Conservation (phyloP, 768 basidiomycete species). For the Roridomyces roridus region DNA sequence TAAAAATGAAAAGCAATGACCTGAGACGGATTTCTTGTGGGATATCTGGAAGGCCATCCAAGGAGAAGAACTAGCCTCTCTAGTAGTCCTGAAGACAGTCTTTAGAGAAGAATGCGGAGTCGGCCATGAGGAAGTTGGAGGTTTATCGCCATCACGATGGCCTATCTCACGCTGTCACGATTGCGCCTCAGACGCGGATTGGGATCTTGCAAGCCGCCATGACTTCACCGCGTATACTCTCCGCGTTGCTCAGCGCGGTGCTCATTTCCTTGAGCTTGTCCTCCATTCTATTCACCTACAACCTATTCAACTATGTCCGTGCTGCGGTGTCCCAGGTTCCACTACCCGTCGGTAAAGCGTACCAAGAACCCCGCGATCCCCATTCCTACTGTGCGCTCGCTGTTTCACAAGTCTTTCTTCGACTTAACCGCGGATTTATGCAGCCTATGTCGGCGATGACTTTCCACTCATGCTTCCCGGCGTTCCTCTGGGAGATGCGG, state of each 20-base stretch:
- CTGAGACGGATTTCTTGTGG: slow-evolving; percentile 1
- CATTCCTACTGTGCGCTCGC: slow-evolving; percentile 14
- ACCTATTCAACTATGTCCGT: slow-evolving; percentile 14
- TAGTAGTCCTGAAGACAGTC: too few relatives aligned
- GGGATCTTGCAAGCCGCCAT: neutral
- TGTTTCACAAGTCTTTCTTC: neutral
- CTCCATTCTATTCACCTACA: slow-evolving; percentile 13
- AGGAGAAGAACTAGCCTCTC: neutral
- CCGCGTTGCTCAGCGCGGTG: too few relatives aligned
- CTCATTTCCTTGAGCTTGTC: slow-evolving; percentile 16
- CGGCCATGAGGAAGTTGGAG: too few relatives aligned
- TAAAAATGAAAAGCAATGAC: neutral
- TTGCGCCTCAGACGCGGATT: too few relatives aligned
- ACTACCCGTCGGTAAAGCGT: neutral
- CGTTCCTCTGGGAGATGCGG: slow-evolving; percentile 13
- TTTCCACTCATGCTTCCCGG: slow-evolving; percentile 17
- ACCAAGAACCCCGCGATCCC: neutral
- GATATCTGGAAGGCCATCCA: slow-evolving; percentile 13
- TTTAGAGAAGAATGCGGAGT: too few relatives aligned
- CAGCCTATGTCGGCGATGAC: slow-evolving; percentile 19
- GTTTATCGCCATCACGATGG: too few relatives aligned
- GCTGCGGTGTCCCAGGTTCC: neutral
- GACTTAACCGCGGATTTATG: neutral
- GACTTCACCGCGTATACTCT: neutral
- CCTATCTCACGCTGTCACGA: too few relatives aligned